These are phyloP conservation scores for Nephelium lappaceum DNA, from an alignment of 345 rosid genomes.

Conservation along the genomic window DNA sequence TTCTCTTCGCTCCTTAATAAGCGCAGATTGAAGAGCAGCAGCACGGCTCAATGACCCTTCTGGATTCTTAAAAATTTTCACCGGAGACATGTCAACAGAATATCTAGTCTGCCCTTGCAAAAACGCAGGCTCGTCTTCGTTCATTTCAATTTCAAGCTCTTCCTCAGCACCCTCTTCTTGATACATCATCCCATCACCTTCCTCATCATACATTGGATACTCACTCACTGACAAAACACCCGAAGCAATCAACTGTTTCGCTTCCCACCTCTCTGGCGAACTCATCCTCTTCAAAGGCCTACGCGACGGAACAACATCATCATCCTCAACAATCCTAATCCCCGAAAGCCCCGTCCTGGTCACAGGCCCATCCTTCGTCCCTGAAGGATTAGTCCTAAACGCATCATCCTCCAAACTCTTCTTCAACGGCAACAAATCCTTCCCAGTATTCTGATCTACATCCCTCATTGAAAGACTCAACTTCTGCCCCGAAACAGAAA, in stretches of 20 bases:
- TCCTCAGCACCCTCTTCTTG: conserved; percentile 90
- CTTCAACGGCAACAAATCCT: conserved; percentile 78
- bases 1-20: conserved; percentile 82
- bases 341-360: conserved; percentile 79
- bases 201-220: conserved; percentile 82
- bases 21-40: conserved; percentile 93
- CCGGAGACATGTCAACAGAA: conserved; percentile 80
- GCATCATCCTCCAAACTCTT: conserved; percentile 55
- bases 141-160: conserved; percentile 91
- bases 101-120: conserved; percentile 77
- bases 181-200: conserved; percentile 76
- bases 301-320: conserved; percentile 48
- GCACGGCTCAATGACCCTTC: conserved; percentile 93
- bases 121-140: conserved; percentile 87
- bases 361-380: conserved; percentile 55
- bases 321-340: conserved; percentile 68
- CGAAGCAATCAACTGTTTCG: conserved; percentile 87
- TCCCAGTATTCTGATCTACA: conserved; percentile 82
- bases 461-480: conserved; percentile 80
- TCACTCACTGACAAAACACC: conserved; percentile 66
- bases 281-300: conserved; percentile 88
- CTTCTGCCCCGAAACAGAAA: conserved; percentile 62
- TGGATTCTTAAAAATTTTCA: conserved; percentile 91
- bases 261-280: conserved; percentile 88
- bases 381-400: conserved; percentile 55